Evolutionary conservation across 306 rosid species (phyloP), one percentile per base, ranked within the genome.

Genomic region (Corylus heterophylla): DNA sequence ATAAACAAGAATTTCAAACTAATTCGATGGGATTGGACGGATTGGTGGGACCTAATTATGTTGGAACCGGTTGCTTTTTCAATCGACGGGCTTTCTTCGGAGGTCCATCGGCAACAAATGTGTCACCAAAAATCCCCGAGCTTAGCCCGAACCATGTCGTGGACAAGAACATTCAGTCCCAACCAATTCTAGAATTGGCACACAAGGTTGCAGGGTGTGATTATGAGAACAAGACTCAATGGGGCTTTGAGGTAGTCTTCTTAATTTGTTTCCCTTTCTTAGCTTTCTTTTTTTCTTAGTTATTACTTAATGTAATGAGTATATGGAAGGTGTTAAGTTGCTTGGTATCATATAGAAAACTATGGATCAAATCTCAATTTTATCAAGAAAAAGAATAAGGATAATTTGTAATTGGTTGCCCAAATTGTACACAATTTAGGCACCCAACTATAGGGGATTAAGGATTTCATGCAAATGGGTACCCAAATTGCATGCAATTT

Each of bases 241-340:
- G 91, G 91, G 91, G 89, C n/a, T 63, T 12, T 8, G 58, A 88
- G 89, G 91, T 88, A 61, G 39, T 72, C 70, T 17, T 64, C 2
- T 16, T 16, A 16, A 8, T 35, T 31, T 64, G 5, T 12, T 49
- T 49, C 52, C 14, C 52, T 12, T 49, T 49, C 4, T 12, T 9
- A 11, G 4, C 52, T 49, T 11, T 31, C 35, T 31, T 31, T 31
- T 31, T 31, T 31, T 31, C 35, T 31, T 31, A 31, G 35, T 31
- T 39, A 4, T 39, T 39, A 39, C 44, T 39, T 39, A 39, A 39
- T 39, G 44, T 39, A 39, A 5, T 39, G 44, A 39, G 44, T 39
- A 39, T 39, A 3, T 39, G 4, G 44, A 39, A 39, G 44, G 4
- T 39, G 44, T 39, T 39, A 39, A 39, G 44, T 39, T 39, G 44